phyloP scores from a whole-genome alignment of 345 rosid species.

The Populus deltoides region DNA sequence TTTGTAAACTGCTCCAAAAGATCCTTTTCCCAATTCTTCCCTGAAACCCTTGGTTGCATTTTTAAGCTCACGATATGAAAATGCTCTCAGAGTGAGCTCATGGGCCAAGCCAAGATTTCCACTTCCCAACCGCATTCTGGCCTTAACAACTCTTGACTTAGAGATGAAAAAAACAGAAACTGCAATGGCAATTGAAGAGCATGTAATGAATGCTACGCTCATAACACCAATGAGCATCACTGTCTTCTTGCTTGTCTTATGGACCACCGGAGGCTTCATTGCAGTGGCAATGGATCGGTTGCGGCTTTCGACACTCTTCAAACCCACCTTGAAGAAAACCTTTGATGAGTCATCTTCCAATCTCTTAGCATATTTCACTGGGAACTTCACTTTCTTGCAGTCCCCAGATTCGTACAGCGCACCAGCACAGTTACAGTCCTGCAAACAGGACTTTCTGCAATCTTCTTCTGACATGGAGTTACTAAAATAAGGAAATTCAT shows the following conservation, averaged over 20 bases:
- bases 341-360: background rate
- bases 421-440: constrained; percentile 25
- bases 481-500: no score
- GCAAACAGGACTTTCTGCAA: no score
- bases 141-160: background rate
- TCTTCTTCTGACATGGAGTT: no score
- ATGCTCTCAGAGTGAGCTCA: constrained; percentile 5
- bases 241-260: background rate
- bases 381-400: constrained; percentile 17
- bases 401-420: background rate
- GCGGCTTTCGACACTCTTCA: no score
- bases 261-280: background rate
- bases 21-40: constrained; percentile 15
- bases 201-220: background rate
- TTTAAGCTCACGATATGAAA: constrained; percentile 8
- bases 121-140: background rate
- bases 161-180: background rate
- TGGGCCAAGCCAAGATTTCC: constrained; percentile 5
- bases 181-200: background rate
- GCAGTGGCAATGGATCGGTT: background rate
- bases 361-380: constrained; percentile 2
- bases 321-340: constrained; percentile 1
- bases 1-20: constrained; percentile 25
- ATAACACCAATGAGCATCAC: background rate
- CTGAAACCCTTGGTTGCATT: constrained; percentile 8